Evolutionary conservation across 2,329 filamentous ascomycete species (phyloP), one percentile per base, ranked within the genome.

Genomic region (Fusarium duplospermum): DNA sequence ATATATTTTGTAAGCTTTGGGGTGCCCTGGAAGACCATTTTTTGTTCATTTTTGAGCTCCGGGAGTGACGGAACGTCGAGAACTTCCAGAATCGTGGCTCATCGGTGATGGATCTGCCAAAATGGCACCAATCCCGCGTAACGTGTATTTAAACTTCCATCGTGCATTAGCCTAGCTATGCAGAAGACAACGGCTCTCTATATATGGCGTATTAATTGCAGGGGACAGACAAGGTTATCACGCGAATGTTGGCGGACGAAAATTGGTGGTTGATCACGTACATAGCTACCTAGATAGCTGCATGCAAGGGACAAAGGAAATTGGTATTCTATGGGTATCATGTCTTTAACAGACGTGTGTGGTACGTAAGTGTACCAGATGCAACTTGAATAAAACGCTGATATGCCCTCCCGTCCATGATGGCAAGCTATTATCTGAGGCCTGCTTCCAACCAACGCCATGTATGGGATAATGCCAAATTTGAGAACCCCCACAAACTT

Each of bases 271-370:
- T 52, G 47, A 31, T 52, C 24, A 52, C 18, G 18, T 29, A 52
- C 18, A 31, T 16, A 29, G 18, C 27, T 16, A 29, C 10, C 27
- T 52, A 24, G 47, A n/a, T n/a, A 31, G 47, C 5, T n/a, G 47
- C 13, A 11, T 31, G 6, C 2, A n/a, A 31, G 11, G 18, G 27
- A 52, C 47, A 52, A 52, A 52, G 47, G 47, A 52, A 52, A 33
- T 56, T 47, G 61, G 22, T 72, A 69, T 74, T 76, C 73, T 75
- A 75, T 74, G 73, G 73, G 73, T 75, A 76, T 76, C 73, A 70
- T 74, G 50, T 61, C 70, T 69, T 61, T 45, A 59, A 40, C 54
- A 71, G 57, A 73, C 67, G 35, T 72, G 7, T 50, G 58, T 29
- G 33, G 54, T 62, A 72, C 60, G 42, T 67, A 40, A 69, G 36